Evolutionary conservation across 805 yeast genomes (phyloP), one percentile per base, ranked within the genome.

Genomic region (Candida pseudofarinosa): DNA sequence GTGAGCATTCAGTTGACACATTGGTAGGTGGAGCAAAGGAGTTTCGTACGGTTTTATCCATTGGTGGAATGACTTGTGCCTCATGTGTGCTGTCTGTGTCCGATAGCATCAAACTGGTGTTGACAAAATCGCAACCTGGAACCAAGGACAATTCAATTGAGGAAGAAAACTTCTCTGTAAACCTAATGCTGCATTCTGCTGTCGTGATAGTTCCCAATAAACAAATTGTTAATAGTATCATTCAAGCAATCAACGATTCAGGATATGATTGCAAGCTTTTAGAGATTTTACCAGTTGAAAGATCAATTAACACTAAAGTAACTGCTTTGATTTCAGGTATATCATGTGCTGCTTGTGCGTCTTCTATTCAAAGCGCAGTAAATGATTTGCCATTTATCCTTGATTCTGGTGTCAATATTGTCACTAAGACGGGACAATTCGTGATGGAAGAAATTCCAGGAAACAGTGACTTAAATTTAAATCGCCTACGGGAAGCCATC

Each of bases 311-410:
- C 42, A 75, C 67, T 50, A 74, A 73, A 50, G 76, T 82, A 6
- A 65, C 71, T 8, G 88, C 88, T 0, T 62, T 79, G 0, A 78
- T 85, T 35, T 85, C 83, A 8, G 91, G 90, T 3, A 83, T 85
- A 59, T 79, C 88, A 0, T 85, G 91, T 62, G 80, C 85, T 5
- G 79, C 88, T 0, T 83, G 93, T 59, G 79, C 79, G 1, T 71
- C 71, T 33, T 67, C 90, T 0, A 76, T 86, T 8, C 62, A 68
- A 7, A 60, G 69, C 6, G 71, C 77, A 26, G 77, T 67, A 19
- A 56, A 56, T 28, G 73, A 67, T 3, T 53, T 83, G 33, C 73
- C 77, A 1, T 81, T 76, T 56, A 76, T 85, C 2, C 59, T 71
- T 15, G 79, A 75, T 14, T 69, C 73, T 28, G 76, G 77, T 6